These are phyloP conservation scores for Saposhnikovia divaricata DNA, from an alignment of 129 eudicot species.

Conservation along the genomic window DNA sequence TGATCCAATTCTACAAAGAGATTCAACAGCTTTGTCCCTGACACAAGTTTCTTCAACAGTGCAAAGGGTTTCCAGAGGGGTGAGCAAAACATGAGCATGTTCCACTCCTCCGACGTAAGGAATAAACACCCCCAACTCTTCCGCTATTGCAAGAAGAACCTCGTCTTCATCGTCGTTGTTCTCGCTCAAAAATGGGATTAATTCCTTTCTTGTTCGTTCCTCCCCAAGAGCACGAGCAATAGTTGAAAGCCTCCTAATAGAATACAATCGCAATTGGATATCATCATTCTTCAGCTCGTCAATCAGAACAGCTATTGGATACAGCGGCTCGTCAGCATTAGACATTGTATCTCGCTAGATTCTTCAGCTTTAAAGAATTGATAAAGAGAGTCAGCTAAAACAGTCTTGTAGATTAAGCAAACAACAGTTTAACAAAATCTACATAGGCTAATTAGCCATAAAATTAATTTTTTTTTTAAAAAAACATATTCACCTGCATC, in stretches of 20 bases:
- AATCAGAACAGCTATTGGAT: constrained; percentile 88
- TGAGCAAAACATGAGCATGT: constrained; percentile 82
- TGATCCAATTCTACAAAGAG: constrained; percentile 81
- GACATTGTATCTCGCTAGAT: constrained; percentile 37
- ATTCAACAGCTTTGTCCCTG: constrained; percentile 96
- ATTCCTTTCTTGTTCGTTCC: constrained; percentile 80
- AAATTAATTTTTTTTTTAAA: too few species aligned
- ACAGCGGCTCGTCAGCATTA: constrained; percentile 79
- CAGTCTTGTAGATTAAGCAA: not conserved
- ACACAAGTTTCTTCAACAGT: constrained; percentile 98
- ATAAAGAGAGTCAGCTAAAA: not conserved
- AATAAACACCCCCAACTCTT: constrained; percentile 90
- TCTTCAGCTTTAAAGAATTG: not conserved
- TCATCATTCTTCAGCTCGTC: constrained; percentile 94
- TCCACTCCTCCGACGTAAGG: constrained; percentile 98
- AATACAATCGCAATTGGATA: constrained; percentile 69
- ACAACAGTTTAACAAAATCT: not conserved
- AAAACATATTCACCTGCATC: not conserved
- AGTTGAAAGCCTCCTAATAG: constrained; percentile 85
- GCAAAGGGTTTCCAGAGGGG: constrained; percentile 90
- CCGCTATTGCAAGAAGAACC: constrained; percentile 97
- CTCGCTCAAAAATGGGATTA: constrained; percentile 85
- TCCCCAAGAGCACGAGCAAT: constrained; percentile 98
- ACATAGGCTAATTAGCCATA: too few species aligned
- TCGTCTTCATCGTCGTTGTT: constrained; percentile 97